Base-by-base conservation (phyloP, 805 yeast genomes). In the Kodamaea neixiangensis region DNA sequence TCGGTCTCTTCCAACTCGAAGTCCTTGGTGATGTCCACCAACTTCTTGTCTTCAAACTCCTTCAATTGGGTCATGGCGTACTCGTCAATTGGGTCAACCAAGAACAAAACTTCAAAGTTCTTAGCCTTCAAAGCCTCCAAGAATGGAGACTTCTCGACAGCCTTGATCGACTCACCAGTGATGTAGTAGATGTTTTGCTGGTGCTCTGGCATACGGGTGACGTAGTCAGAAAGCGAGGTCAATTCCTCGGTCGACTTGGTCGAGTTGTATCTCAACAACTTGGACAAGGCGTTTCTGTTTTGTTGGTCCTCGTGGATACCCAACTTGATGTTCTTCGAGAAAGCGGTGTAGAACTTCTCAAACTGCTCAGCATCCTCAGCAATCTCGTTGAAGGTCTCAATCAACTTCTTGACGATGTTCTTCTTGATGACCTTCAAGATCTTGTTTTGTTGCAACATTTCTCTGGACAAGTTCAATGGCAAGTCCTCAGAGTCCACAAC, bases 391-490 rank as follows among this genome's bases (percentile, higher is more conserved):
- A 94, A 94, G 69, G 97, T 89, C 82, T 94, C 99, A 69, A 94
- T 89, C 71, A 93, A 80, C 80, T 94, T 93, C 92, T 94, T 94
- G 76, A 94, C 96, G 69, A 94, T 87, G 85, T 94, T 94, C 93
- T 94, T 94, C 83, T 96, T 91, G 74, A 94, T 94, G 59, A 94
- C 99, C 88, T 94, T 94, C 79, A 94, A 85, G 77, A 94, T 94
- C 89, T 94, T 94, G 90, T 94, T 94, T 81, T 94, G 99, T 81
- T 94, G 99, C 72, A 94, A 85, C 88, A 96, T 88, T 81, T 94
- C 99, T 89, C 99, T 93, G 66, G 99, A 94, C 80, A 94, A 84
- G 93, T 94, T 94, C 78, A 94, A 87, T 77, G 99, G 99, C 77
- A 94, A 83, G 79, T 94, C 99, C 82, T 94, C 98, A 64, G 97